phyloP scores from a whole-genome alignment of 257 asterid species.

The Hygrophila difformis region DNA sequence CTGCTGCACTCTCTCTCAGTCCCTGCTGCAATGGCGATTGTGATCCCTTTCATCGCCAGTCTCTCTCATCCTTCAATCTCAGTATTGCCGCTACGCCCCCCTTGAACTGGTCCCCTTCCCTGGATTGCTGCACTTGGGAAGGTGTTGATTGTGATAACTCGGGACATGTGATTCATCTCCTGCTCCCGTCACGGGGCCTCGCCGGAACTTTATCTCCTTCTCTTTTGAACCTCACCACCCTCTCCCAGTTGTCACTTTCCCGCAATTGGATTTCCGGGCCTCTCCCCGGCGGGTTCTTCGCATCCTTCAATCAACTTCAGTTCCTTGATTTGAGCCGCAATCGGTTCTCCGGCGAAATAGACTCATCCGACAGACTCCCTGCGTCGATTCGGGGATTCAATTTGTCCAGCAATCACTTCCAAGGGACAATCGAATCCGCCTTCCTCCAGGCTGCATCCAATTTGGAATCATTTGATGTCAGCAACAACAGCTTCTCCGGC shows the following conservation, averaged over 20 bases:
- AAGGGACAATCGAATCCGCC: constrained; percentile 39
- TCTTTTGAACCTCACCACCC: constrained; percentile 42
- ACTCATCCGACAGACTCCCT: constrained; percentile 31
- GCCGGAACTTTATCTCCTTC: constrained; percentile 39
- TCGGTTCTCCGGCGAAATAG: constrained; percentile 41
- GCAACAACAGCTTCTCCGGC: constrained; percentile 76
- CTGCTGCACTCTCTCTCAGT: not conserved
- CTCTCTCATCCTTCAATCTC: constrained; percentile 39
- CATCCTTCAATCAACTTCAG: constrained; percentile 26
- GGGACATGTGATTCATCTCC: constrained; percentile 43
- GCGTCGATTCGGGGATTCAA: constrained; percentile 30
- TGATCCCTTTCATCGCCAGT: constrained; percentile 33
- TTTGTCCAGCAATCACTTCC: constrained; percentile 63
- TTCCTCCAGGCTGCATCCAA: constrained; percentile 35
- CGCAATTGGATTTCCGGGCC: constrained; percentile 49
- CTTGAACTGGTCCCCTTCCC: constrained; percentile 45
- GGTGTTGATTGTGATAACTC: constrained; percentile 63
- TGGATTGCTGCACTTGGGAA: constrained; percentile 85
- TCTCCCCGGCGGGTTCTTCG: constrained; percentile 50
- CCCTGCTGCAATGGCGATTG: constrained; percentile 44
- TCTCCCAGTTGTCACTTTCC: constrained; percentile 53
- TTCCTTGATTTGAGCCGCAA: constrained; percentile 66
- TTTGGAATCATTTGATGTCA: constrained; percentile 53
- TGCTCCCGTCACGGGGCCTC: constrained; percentile 63
- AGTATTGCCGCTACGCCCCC: constrained; percentile 36